phyloP scores from a whole-genome alignment of 352 stramenopile species.

The Labyrinthula sp. region DNA sequence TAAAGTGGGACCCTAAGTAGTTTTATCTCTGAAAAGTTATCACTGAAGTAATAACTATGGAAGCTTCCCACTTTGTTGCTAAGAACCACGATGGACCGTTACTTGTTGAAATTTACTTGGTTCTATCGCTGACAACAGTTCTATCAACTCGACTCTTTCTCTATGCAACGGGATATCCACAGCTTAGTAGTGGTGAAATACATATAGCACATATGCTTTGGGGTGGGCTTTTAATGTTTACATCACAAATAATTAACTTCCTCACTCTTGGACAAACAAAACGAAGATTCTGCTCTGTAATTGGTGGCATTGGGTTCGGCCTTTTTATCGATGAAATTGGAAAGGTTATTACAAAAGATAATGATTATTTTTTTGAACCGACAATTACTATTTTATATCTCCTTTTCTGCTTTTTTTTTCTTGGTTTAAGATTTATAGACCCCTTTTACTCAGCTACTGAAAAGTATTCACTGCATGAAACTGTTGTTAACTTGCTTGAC shows the following conservation, averaged over 20 bases:
- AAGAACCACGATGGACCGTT: constrained; percentile 18
- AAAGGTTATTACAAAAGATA: constrained; percentile 28
- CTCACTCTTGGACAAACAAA: constrained; percentile 5
- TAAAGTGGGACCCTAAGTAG: too few relatives aligned
- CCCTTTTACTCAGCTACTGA: too few relatives aligned
- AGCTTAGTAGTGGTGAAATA: constrained; percentile 20
- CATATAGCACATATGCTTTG: constrained; percentile 29
- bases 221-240: constrained; percentile 27
- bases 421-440: constrained; percentile 22
- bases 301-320: constrained; percentile 27
- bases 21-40: too few relatives aligned
- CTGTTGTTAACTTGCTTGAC: too few relatives aligned
- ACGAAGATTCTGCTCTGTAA: constrained; percentile 6
- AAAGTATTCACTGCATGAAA: too few relatives aligned
- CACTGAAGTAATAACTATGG: too few relatives aligned
- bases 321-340: constrained; percentile 26
- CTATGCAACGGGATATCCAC: constrained; percentile 23
- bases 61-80: too few relatives aligned
- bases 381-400: constrained; percentile 23
- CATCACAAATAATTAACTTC: constrained; percentile 18
- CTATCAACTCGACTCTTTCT: constrained; percentile 17
- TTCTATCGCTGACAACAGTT: constrained; percentile 17
- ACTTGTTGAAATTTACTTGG: constrained; percentile 28
- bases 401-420: constrained; percentile 15
- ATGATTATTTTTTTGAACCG: constrained; percentile 29